Evolutionary conservation across 1,284 basidiomycete genomes (phyloP).

Genomic region (Ganoderma boninense): DNA sequence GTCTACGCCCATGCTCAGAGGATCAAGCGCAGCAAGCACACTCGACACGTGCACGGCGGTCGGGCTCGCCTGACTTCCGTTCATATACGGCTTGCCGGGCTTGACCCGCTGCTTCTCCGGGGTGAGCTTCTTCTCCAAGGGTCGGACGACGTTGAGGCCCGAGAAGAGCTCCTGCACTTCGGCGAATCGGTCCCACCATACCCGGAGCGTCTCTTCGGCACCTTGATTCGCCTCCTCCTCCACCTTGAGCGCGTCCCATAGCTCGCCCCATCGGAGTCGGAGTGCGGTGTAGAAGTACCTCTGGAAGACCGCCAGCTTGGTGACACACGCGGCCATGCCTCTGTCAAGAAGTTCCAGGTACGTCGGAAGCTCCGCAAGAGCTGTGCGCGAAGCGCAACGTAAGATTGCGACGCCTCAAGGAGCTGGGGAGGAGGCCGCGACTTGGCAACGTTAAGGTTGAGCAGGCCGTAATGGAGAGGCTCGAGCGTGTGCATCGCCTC

Average conservation of each 20-base stretch:
- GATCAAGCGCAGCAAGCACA: slow-evolving; percentile 30
- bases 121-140: slow-evolving; percentile 32
- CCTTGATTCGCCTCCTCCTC: slow-evolving; percentile 77
- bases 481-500: slow-evolving; percentile 75
- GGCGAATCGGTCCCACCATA: slow-evolving; percentile 72
- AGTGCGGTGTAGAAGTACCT: slow-evolving; percentile 64
- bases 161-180: slow-evolving; percentile 63
- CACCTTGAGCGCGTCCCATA: slow-evolving; percentile 81
- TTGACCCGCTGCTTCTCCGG: slow-evolving; percentile 29
- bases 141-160: slow-evolving; percentile 52
- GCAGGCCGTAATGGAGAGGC: slow-evolving; percentile 69
- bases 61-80: slow-evolving; percentile 27
- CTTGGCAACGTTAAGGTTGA: slow-evolving; percentile 68
- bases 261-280: slow-evolving; percentile 69
- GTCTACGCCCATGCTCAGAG: slow-evolving; percentile 20
- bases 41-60: slow-evolving; percentile 28
- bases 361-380: slow-evolving; percentile 71
- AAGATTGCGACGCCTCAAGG: slow-evolving; percentile 74
- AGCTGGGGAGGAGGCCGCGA: slow-evolving; percentile 69
- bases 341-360: slow-evolving; percentile 66
- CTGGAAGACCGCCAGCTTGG: slow-evolving; percentile 63
- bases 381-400: slow-evolving; percentile 76
- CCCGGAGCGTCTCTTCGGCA: slow-evolving; percentile 67
- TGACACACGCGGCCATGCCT: slow-evolving; percentile 60
- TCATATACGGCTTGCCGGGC: slow-evolving; percentile 21